These are phyloP conservation scores for Neurospora sp. DNA, from an alignment of 495 filamentous ascomycete species.

Conservation along the genomic window DNA sequence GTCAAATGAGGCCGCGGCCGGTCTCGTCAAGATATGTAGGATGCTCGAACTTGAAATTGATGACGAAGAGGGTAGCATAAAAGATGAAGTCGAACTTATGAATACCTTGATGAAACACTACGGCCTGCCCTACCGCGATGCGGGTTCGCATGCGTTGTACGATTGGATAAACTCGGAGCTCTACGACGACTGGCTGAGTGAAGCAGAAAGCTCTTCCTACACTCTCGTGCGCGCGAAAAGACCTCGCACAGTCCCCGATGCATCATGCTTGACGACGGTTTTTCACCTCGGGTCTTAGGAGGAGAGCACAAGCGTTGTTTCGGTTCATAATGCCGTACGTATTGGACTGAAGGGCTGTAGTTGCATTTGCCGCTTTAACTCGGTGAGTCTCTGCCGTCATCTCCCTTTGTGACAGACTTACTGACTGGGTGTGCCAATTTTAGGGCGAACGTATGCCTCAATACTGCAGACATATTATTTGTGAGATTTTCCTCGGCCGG, in stretches of 20 bases:
- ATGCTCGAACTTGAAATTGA: not conserved
- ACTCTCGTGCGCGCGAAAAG: not conserved
- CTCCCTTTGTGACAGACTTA: not conserved
- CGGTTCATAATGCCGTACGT: not conserved
- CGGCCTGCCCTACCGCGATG: not conserved
- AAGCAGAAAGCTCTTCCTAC: not conserved
- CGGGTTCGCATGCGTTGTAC: not conserved
- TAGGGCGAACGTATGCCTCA: not conserved
- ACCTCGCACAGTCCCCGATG: fast-evolving
- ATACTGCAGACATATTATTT: not conserved
- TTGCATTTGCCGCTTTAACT: not conserved
- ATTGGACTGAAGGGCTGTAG: not conserved
- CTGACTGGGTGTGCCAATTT: not conserved
- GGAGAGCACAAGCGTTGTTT: no score
- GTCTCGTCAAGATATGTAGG: not conserved
- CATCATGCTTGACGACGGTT: not conserved
- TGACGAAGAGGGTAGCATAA: not conserved
- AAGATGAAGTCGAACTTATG: not conserved
- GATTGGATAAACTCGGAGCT: not conserved
- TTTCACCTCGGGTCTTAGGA: not conserved
- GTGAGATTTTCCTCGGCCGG: not conserved
- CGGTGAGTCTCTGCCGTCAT: not conserved
- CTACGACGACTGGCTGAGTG: not conserved
- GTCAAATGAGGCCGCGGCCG: fast-evolving
- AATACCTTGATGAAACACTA: not conserved